A percentile compares a stretch with the other conserved stretches of the same genome.
These are phyloP conservation scores for Trichoderma reesei DNA, from an alignment of 495 filamentous ascomycete species.

Conservation along the genomic window DNA sequence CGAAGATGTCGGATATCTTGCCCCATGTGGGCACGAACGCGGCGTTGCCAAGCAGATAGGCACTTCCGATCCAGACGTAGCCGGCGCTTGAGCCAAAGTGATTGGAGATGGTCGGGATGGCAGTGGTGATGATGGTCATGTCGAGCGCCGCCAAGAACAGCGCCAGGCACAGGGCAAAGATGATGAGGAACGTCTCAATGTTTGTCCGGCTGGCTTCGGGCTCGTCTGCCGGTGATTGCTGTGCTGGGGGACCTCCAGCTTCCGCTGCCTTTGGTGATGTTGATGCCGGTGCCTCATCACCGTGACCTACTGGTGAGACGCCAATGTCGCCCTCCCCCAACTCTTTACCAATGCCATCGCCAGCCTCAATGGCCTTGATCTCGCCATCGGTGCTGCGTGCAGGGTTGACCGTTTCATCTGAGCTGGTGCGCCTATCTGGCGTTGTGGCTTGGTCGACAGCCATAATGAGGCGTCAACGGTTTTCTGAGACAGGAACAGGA, in stretches of 20 bases:
- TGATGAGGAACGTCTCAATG: conserved; percentile 11
- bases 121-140: conserved; percentile 52
- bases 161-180: conserved; percentile 15
- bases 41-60: conserved; percentile 42
- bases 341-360: not conserved
- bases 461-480: not conserved
- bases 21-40: conserved; percentile 35
- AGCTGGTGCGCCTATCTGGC: not conserved
- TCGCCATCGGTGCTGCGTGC: conserved; percentile 1
- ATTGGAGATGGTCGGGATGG: conserved; percentile 47
- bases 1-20: conserved; percentile 59
- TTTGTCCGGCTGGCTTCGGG: conserved; percentile 10
- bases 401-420: conserved; percentile 6
- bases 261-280: not conserved
- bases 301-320: not conserved
- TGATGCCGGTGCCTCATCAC: not conserved
- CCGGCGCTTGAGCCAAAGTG: conserved; percentile 50
- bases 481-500: not conserved
- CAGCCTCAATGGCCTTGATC: conserved; percentile 1
- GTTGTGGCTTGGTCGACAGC: not conserved
- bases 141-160: conserved; percentile 53
- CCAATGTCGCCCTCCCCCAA: not conserved
- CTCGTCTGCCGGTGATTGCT: not conserved
- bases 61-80: conserved; percentile 58
- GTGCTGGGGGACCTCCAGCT: not conserved